Conservation (phyloP, 2,329 filamentous ascomycete genomes). For the Dothideomycetes sp. region DNA sequence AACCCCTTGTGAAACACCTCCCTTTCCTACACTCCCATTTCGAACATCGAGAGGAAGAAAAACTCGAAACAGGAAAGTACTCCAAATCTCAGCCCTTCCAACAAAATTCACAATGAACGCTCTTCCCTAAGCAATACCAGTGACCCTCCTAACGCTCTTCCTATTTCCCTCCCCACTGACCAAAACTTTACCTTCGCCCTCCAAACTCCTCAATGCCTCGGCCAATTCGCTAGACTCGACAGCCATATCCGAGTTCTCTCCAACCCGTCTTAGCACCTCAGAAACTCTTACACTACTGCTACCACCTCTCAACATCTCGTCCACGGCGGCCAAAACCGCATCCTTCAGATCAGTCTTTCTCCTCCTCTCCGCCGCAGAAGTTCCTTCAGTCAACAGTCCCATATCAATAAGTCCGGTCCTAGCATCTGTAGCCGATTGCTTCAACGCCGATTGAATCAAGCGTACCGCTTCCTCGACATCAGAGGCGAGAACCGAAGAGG, state of each 20-base stretch:
- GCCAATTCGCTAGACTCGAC: constrained; percentile 74
- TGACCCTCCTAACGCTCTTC: constrained; percentile 71
- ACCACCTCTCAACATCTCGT: constrained; percentile 61
- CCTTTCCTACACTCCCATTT: no score
- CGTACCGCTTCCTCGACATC: constrained; percentile 89
- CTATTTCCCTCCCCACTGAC: constrained; percentile 76
- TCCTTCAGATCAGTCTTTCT: constrained; percentile 76
- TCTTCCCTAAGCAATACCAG: constrained; percentile 32
- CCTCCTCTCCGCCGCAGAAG: constrained; percentile 74
- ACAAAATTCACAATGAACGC: no score
- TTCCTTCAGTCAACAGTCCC: constrained; percentile 91
- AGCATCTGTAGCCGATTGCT: constrained; percentile 91
- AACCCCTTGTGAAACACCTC: no score
- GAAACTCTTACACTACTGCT: constrained; percentile 62
- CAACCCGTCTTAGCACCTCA: constrained; percentile 66
- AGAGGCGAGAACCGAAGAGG: constrained; percentile 60
- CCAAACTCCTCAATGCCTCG: constrained; percentile 68
- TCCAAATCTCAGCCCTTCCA: no score
- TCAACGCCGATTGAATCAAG: constrained; percentile 85
- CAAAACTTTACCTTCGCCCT: constrained; percentile 75
- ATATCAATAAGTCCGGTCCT: constrained; percentile 92
- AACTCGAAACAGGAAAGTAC: no score
- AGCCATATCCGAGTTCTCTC: constrained; percentile 58
- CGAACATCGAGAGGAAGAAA: no score
- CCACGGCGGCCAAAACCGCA: constrained; percentile 63